A percentile compares a stretch with the other conserved stretches of the same genome.
phyloP scores from a whole-genome alignment of 2,329 filamentous ascomycete species.

The Neofusicoccum ribis region DNA sequence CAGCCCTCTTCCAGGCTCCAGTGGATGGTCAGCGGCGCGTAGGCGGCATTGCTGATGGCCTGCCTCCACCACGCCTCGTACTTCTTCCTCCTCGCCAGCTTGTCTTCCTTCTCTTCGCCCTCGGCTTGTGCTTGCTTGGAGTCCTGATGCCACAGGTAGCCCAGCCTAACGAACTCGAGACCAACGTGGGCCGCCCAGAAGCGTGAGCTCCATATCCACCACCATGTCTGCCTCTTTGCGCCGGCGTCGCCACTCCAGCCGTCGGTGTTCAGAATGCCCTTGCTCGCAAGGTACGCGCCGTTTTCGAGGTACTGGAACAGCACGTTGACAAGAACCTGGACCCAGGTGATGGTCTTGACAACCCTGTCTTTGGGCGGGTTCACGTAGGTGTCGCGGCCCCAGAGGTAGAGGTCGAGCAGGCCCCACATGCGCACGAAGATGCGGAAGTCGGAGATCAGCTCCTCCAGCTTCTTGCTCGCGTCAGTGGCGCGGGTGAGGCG shows the following conservation, averaged over 20 bases:
- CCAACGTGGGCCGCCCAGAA: slow-evolving; percentile 80
- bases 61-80: slow-evolving; percentile 62
- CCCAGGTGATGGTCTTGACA: slow-evolving; percentile 56
- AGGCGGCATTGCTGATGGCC: slow-evolving; percentile 69
- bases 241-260: slow-evolving; percentile 52
- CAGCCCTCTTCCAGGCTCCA: slow-evolving; percentile 72
- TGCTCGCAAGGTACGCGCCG: slow-evolving; percentile 71
- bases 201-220: slow-evolving; percentile 71
- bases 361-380: slow-evolving; percentile 33
- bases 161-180: slow-evolving; percentile 70
- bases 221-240: slow-evolving; percentile 54
- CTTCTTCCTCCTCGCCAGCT: slow-evolving; percentile 29
- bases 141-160: slow-evolving; percentile 38
- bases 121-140: slow-evolving; percentile 29
- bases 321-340: slow-evolving; percentile 68
- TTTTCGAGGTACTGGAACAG: slow-evolving; percentile 83
- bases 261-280: slow-evolving; percentile 60
- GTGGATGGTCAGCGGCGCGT: slow-evolving; percentile 80
- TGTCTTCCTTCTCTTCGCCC: slow-evolving; percentile 44
- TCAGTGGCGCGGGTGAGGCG: slow-evolving; percentile 35
- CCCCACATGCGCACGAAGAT: slow-evolving; percentile 77
- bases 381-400: slow-evolving; percentile 51
- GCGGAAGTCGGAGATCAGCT: slow-evolving; percentile 68
- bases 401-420: slow-evolving; percentile 70
- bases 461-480: slow-evolving; percentile 54